Evolutionary conservation across 371 early-diverging fungal species (phyloP).

Genomic region (Mucor sp.): DNA sequence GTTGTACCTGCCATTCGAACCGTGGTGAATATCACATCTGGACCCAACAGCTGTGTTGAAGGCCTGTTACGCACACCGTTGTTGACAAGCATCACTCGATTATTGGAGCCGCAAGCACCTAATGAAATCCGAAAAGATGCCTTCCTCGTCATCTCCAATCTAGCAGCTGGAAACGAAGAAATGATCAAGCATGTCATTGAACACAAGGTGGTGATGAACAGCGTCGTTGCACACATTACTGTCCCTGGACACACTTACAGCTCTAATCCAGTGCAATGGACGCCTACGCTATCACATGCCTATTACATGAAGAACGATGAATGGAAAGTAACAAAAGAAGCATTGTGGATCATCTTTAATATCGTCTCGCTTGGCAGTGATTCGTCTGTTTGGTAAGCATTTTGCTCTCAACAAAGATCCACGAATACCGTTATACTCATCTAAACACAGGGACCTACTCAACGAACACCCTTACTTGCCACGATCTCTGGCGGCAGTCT

Average conservation of each 20-base stretch:
- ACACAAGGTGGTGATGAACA: slow-evolving; percentile 38
- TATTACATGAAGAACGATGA: slow-evolving; percentile 34
- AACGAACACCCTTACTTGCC: slow-evolving; percentile 20
- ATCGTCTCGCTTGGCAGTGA: slow-evolving; percentile 47
- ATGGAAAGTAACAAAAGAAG: slow-evolving; percentile 60
- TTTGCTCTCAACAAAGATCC: neutral
- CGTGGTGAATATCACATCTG: slow-evolving; percentile 59
- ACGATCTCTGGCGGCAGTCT: slow-evolving; percentile 8
- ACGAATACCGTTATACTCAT: neutral
- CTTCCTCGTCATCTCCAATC: slow-evolving; percentile 53
- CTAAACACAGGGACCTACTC: slow-evolving; percentile 20
- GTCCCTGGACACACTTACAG: slow-evolving; percentile 33
- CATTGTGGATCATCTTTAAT: slow-evolving; percentile 58
- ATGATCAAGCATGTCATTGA: slow-evolving; percentile 45
- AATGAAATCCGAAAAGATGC: slow-evolving; percentile 49
- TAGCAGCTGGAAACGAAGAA: slow-evolving; percentile 51
- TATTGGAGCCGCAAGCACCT: slow-evolving; percentile 24
- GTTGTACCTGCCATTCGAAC: slow-evolving; percentile 42
- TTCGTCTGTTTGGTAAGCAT: slow-evolving; percentile 26
- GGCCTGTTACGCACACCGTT: slow-evolving; percentile 45
- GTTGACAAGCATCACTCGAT: slow-evolving; percentile 18
- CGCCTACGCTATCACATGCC: slow-evolving; percentile 7
- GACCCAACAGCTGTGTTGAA: slow-evolving; percentile 45
- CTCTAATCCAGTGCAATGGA: slow-evolving; percentile 16
- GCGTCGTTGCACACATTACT: slow-evolving; percentile 33